Evolutionary conservation across 1,284 basidiomycete genomes (phyloP), one percentile per base, ranked within the genome.

Genomic region (Sporisorium exsertum): DNA sequence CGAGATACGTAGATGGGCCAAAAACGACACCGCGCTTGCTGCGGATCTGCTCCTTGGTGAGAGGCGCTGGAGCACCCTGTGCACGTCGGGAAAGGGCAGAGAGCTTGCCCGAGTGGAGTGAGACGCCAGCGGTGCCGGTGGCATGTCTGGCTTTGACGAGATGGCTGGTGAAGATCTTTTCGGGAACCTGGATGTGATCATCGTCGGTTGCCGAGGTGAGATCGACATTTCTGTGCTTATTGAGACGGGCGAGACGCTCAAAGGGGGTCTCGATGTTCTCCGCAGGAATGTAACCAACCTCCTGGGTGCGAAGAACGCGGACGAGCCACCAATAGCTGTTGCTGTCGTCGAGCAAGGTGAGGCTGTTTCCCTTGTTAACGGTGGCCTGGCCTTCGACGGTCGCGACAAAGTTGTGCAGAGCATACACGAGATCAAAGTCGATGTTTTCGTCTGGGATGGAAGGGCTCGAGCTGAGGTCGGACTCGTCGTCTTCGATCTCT

Each of bases 211-310:
- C 84, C 9, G 78, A 79, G 22, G 84, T 79, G 66, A 85, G 79
- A 56, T 98, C 96, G 64, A 99, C 93, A 86, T 99, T 99, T 40
- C 95, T 90, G 85, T 97, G 95, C 86, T 98, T 98, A 88, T 99
- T 99, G 64, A 99, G 88, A 67, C 96, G 89, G 0, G 96, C 96
- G 24, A 99, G 89, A 52, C 96, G 90, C 86, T 99, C 96, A 81
- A 95, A 97, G 0, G 96, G 97, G 0, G 97, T 99, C 86, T 99
- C 97, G 81, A 99, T 97, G 86, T 99, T 99, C 87, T 99, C 96
- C 0, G 96, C 96, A 18, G 96, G 96, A 58, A 99, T 99, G 86
- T 99, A 99, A 1, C 96, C 96, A n/a, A 99, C 94, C 82, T 97
- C 95, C 86, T 98, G 94, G 3, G 82, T 84, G 40, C 81, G 61